Conservation (phyloP, 768 basidiomycete species). For the Zangia roseola region DNA sequence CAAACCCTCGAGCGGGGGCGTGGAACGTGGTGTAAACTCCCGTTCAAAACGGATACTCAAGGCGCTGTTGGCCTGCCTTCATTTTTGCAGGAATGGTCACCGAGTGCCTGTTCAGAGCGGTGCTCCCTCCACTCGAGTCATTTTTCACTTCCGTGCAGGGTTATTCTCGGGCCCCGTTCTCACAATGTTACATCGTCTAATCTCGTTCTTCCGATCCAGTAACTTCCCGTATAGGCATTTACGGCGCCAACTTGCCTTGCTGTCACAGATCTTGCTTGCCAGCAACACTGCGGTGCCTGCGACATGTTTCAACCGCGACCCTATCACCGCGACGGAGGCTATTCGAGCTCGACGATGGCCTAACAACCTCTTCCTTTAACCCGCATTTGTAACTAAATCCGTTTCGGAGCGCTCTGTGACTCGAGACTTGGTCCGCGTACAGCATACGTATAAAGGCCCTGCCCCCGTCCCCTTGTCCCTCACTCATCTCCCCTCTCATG, state of each 20-base stretch:
- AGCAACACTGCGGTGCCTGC: conserved; percentile 32
- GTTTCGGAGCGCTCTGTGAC: conserved; percentile 27
- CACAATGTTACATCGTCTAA: conserved; percentile 19
- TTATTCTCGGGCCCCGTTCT: conserved; percentile 18
- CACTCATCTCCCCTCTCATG: conserved; percentile 20
- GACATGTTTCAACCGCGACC: conserved; percentile 34
- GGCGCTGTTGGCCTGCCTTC: conserved; percentile 22
- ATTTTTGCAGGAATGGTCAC: conserved; percentile 24
- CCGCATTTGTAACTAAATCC: conserved; percentile 30
- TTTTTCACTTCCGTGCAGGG: conserved; percentile 23
- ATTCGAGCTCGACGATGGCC: conserved; percentile 26
- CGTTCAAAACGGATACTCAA: conserved; percentile 21
- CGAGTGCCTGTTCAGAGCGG: conserved; percentile 22
- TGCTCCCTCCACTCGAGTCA: conserved; percentile 11
- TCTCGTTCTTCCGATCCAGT: conserved; percentile 20
- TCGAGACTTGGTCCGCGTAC: conserved; percentile 16
- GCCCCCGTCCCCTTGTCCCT: conserved; percentile 2
- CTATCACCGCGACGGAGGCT: conserved; percentile 36
- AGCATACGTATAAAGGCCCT: conserved; percentile 34
- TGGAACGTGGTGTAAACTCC: conserved; percentile 11
- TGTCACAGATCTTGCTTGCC: conserved; percentile 30
- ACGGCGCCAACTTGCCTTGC: conserved; percentile 24
- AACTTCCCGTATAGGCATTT: conserved; percentile 17
- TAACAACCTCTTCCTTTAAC: conserved; percentile 27
- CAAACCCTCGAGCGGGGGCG: too few relatives aligned